A percentile compares a stretch with the other conserved stretches of the same genome.
These are phyloP conservation scores for Carex cristatella DNA, from an alignment of 176 grass and related monocot genomes.

Conservation along the genomic window DNA sequence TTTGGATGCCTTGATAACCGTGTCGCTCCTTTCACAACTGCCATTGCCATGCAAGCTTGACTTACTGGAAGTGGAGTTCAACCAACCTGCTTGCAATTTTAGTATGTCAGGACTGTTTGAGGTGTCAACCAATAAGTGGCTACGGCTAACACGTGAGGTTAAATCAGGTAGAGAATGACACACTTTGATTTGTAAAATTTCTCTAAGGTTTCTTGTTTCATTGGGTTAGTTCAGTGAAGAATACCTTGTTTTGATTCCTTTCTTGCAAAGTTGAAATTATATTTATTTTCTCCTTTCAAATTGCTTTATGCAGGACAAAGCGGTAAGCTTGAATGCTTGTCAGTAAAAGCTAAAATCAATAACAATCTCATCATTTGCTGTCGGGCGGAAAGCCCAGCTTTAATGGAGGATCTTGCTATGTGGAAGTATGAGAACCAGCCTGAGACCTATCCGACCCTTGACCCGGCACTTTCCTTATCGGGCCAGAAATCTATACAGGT, in stretches of 20 bases:
- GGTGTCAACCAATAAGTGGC: conserved; percentile 71
- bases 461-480: conserved; percentile 47
- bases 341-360: conserved; percentile 63
- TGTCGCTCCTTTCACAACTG: conserved; percentile 87
- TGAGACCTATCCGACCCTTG: conserved; percentile 66
- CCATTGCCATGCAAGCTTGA: conserved; percentile 59
- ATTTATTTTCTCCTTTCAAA: conserved; percentile 4
- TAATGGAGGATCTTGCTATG: conserved; percentile 74
- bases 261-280: neutral
- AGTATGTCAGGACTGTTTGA: conserved; percentile 51
- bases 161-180: conserved; percentile 63
- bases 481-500: conserved; percentile 84
- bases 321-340: conserved; percentile 92
- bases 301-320: conserved; percentile 72
- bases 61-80: conserved; percentile 85
- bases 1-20: conserved; percentile 51
- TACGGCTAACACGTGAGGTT: conserved; percentile 63
- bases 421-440: conserved; percentile 85
- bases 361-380: conserved; percentile 68
- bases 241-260: neutral
- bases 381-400: conserved; percentile 80
- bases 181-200: neutral
- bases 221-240: neutral
- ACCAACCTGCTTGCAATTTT: conserved; percentile 78
- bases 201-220: neutral